These are phyloP conservation scores for Quercus gilva DNA, from an alignment of 306 rosid species.

Conservation along the genomic window DNA sequence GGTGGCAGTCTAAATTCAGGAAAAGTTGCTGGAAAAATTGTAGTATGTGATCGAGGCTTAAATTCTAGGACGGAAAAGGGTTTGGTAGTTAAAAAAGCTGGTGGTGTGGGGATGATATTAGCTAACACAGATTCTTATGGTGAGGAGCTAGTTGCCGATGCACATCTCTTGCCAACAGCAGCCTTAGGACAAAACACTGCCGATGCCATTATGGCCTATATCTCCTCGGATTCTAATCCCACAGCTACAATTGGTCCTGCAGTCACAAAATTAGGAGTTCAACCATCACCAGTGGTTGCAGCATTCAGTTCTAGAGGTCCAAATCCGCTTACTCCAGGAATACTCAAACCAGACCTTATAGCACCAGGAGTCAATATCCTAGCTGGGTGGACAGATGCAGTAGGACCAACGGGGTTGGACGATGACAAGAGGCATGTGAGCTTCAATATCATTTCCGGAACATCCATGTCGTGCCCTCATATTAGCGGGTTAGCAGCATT, in stretches of 20 bases:
- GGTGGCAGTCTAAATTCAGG: slow-evolving; percentile 40
- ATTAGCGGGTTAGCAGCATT: slow-evolving; percentile 83
- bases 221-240: slow-evolving; percentile 46
- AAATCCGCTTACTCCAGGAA: slow-evolving; percentile 53
- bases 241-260: slow-evolving; percentile 48
- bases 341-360: slow-evolving; percentile 89
- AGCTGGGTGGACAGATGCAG: slow-evolving; percentile 82
- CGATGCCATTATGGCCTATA: slow-evolving; percentile 54
- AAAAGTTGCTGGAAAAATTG: slow-evolving; percentile 77
- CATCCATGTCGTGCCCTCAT: slow-evolving; percentile 99
- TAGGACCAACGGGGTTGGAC: slow-evolving; percentile 58
- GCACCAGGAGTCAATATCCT: slow-evolving; percentile 98
- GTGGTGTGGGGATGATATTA: slow-evolving; percentile 81
- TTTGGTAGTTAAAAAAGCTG: slow-evolving; percentile 65
- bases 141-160: slow-evolving; percentile 68
- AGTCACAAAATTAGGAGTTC: slow-evolving; percentile 54
- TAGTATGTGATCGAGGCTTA: slow-evolving; percentile 80
- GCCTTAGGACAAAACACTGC: slow-evolving; percentile 62
- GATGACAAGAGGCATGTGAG: slow-evolving; percentile 53
- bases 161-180: slow-evolving; percentile 59
- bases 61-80: slow-evolving; percentile 59
- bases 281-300: slow-evolving; percentile 87
- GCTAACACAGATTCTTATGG: slow-evolving; percentile 61
- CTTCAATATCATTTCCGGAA: slow-evolving; percentile 82
- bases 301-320: slow-evolving; percentile 97